Evolutionary conservation across 306 rosid species (phyloP), one percentile per base, ranked within the genome.

Genomic region (Canavalia ensiformis): DNA sequence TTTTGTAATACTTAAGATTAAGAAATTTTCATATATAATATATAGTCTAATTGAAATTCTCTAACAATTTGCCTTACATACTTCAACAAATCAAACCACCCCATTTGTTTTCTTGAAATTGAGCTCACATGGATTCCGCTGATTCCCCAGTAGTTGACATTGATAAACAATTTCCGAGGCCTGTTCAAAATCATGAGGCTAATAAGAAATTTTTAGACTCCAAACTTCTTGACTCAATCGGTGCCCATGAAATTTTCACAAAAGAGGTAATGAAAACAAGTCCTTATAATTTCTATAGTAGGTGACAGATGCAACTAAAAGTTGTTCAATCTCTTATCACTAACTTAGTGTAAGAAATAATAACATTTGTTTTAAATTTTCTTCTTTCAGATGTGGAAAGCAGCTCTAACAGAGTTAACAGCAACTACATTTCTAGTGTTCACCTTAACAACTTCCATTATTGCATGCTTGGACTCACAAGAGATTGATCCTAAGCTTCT

Each of bases 401-500:
- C 89, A 47, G 94, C 91, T 0, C 31, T 92, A 28, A 90, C 90
- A 34, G 93, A 94, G 79, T 49, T 88, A 18, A 85, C 88, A 1
- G 97, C 96, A 42, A 92, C 96, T 1, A 82, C 94, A 0, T 66
- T 63, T 8, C 84, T 89, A 4, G 7, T 92, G 78, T 86, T 94
- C 75, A 80, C 88, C 37, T 64, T 92, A 6, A 85, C 92, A 0
- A 45, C 80, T 31, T 81, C 92, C 58, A 87, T 94, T 10, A 85
- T 90, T 60, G 79, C 98, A 13, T 90, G 93, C 86, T 87, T 92
- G 81, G 92, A 92, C 52, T 92, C 97, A 0, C 65, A 81, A 0
- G 84, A 73, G 44, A 25, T 28, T 1, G 84, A 88, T 42, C 90
- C 98, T 0, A 89, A 88, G 80, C 89, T 92, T 52, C 67, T 90